phyloP scores from a whole-genome alignment of 2,329 filamentous ascomycete genomes.

The Pezicula rhizophila region DNA sequence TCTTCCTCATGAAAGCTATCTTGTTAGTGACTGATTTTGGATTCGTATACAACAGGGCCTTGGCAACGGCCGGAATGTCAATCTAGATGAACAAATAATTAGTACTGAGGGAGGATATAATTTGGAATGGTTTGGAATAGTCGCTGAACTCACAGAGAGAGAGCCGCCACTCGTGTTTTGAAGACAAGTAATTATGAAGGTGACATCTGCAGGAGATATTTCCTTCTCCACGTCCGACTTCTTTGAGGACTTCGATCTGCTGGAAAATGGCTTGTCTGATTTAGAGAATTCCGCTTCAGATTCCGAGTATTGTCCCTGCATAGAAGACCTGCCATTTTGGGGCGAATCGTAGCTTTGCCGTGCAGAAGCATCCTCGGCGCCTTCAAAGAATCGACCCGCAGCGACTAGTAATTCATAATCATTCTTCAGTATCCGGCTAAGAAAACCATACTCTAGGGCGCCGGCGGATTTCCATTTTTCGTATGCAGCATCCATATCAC shows the following conservation, averaged over 20 bases:
- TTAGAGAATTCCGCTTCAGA: neutral
- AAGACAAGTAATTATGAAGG: constrained; percentile 1
- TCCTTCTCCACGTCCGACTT: neutral
- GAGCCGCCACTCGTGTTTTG: neutral
- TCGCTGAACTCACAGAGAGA: neutral
- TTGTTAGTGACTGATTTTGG: constrained; percentile 1
- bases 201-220: neutral
- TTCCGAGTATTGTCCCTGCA: neutral
- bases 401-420: neutral
- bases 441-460: neutral
- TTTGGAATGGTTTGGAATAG: no score
- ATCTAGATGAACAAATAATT: neutral
- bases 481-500: neutral
- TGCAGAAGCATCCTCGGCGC: neutral
- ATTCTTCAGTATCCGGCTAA: neutral
- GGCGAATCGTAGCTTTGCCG: neutral
- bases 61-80: neutral
- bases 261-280: neutral
- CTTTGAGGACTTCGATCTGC: neutral
- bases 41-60: neutral
- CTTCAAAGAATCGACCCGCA: neutral
- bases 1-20: constrained; percentile 1
- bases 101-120: no score
- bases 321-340: neutral
- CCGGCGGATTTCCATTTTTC: neutral